Evolutionary conservation across 2,329 filamentous ascomycete genomes (phyloP), one percentile per base, ranked within the genome.

Genomic region (Lecanosticta acicola): DNA sequence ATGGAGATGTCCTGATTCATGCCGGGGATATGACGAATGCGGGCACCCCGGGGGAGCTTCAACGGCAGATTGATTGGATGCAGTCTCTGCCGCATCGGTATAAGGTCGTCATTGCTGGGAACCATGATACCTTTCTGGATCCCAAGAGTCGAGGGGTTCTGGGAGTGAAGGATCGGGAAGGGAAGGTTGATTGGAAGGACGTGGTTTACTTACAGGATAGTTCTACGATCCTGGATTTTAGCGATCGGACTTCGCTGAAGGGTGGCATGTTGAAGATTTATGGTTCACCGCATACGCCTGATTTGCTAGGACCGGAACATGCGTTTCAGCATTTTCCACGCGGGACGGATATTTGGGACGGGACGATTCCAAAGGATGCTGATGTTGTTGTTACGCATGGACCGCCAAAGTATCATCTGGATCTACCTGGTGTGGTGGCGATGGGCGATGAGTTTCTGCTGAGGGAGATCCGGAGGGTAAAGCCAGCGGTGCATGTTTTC

Each of bases 11-110:
- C 7, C 71, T 90, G 26, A 81, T 89, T 40, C 84, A 88, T 60
- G 84, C 85, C 1, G 85, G 85, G 4, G 85, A 90, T 61, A 66
- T 90, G 54, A 87, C 84, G 3, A 88, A 87, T 61, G 80, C 84
- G 60, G 85, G 85, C 13, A 82, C 69, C 41, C 65, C 68, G 39
- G 48, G 62, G 11, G 77, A 80, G 57, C 69, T 88, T 14, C 73
- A 76, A 40, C 82, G 76, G 57, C 75, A 78, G 0, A 71, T 85
- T 0, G 67, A 71, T 16, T 90, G 85, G 84, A 70, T 89, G 2
- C 5, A 79, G 85, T 53, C 75, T 74, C 43, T 74, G 81, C 3
- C 73, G 80, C 40, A 87, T 85, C 54, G 80, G 86, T 57, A 74
- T 74, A 57, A 88, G 86, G 61, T 21, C 54, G 78, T 88, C 52